phyloP scores from a whole-genome alignment of 2,329 filamentous ascomycete species.

The Ceratocystiopsis brevicomis region DNA sequence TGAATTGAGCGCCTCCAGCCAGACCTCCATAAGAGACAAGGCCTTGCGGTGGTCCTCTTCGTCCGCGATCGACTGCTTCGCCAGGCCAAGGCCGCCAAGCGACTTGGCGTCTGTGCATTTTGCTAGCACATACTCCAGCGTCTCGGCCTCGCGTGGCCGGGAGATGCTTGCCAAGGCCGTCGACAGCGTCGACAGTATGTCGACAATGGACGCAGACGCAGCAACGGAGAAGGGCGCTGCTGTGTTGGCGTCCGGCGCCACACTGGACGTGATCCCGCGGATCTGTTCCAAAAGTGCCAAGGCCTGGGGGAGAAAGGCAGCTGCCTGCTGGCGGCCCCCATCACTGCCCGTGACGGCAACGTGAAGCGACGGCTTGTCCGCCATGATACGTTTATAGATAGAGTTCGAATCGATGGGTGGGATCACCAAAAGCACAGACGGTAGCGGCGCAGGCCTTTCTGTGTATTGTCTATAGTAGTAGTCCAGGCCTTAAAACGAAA shows the following conservation, averaged over 20 bases:
- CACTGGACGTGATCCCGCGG: neutral
- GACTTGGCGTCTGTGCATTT: neutral
- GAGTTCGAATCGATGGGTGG: too few species aligned
- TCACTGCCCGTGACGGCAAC: neutral
- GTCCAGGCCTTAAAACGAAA: too few species aligned
- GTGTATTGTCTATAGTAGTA: too few species aligned
- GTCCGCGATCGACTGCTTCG: neutral
- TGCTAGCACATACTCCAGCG: neutral
- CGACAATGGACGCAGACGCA: neutral
- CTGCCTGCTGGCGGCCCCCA: neutral
- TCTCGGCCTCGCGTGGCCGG: neutral
- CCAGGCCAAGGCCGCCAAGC: neutral
- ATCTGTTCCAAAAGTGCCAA: neutral
- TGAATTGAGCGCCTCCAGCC: neutral
- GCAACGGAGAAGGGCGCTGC: neutral
- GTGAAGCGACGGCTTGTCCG: neutral
- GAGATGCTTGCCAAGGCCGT: neutral
- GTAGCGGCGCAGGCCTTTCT: too few species aligned
- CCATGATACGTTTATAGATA: neutral
- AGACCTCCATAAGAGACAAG: neutral
- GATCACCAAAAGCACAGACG: too few species aligned
- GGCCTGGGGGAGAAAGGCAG: neutral
- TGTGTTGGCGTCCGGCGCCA: neutral
- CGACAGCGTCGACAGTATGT: neutral
- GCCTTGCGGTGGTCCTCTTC: neutral